Evolutionary conservation across 2,329 filamentous ascomycete genomes (phyloP), one percentile per base, ranked within the genome.

Genomic region (Macrophomina tecta): DNA sequence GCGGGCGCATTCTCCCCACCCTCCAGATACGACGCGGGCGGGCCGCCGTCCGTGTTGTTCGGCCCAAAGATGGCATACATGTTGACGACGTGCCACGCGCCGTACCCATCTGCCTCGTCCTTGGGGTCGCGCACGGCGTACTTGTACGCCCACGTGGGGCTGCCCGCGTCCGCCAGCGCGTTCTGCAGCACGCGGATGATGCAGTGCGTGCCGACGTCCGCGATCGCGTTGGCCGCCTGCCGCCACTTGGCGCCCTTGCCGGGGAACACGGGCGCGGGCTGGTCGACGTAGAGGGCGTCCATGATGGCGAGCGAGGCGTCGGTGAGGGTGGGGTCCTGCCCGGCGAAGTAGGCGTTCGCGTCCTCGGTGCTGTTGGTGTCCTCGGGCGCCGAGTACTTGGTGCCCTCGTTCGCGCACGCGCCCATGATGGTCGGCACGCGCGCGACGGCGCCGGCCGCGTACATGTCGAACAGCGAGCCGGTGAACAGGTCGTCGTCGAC

Each of bases 31-130:
- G 85, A 88, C 2, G 74, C 73, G 0, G 89, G 89, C 1, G 83
- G 76, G 0, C 69, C 73, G 6, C 79, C 78, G 30, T 80, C 77
- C 2, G 84, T 82, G 72, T 89, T 85, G 3, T 83, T 78, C 0
- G 87, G 86, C 0, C 90, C 90, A 80, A 88, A 93, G 60, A 94
- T 87, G 0, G 89, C 88, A 60, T 85, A 83, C 0, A 87, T 69
- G 73, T 94, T 90, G 6, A 87, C 83, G 0, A 87, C 90, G 71
- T 94, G 91, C 9, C 85, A 84, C 0, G 90, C 89, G 0, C 91
- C 91, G 1, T 83, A 73, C 0, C 90, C 90, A 1, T 78, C 73
- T 0, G 78, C 79, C 32, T 86, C 79, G 56, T 86, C 80, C 0
- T 73, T 71, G 0, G 85, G 83, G 68, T 92, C 90, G 49, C 86